Conservation (phyloP, 371 early-diverging fungal species). For the Gilbertella persicaria region DNA sequence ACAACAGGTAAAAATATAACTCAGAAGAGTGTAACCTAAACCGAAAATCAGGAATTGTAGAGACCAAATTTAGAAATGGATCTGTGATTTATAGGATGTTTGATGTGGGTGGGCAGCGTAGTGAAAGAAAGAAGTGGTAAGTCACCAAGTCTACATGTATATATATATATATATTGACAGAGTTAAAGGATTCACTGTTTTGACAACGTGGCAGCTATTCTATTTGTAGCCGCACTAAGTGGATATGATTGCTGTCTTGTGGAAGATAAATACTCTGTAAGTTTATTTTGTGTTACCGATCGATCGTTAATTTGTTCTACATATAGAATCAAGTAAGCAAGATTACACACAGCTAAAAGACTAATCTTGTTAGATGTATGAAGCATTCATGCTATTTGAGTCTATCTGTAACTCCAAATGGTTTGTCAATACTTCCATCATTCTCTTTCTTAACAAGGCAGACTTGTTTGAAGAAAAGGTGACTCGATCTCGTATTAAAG, state of each 20-base stretch:
- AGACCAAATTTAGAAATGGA: slow-evolving; percentile 84
- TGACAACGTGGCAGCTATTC: slow-evolving; percentile 94
- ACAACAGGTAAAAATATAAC: no score
- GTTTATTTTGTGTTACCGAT: no score
- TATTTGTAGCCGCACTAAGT: slow-evolving; percentile 91
- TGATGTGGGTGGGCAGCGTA: slow-evolving; percentile 96
- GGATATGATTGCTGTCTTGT: slow-evolving; percentile 96
- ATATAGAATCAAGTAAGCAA: no score
- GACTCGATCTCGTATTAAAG: slow-evolving; percentile 70
- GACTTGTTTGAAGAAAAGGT: slow-evolving; percentile 94
- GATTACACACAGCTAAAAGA: no score
- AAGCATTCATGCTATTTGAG: slow-evolving; percentile 93
- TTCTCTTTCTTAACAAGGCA: slow-evolving; percentile 97
- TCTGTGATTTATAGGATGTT: slow-evolving; percentile 90
- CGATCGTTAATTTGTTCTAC: no score
- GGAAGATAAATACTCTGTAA: no score
- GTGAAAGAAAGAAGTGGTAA: slow-evolving; percentile 95
- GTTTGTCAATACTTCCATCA: slow-evolving; percentile 93
- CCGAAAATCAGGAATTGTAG: slow-evolving; percentile 90
- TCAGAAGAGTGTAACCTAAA: no score
- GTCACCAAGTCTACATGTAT: no score
- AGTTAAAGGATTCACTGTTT: slow-evolving; percentile 95
- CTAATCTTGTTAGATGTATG: no score
- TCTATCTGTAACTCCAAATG: slow-evolving; percentile 96
- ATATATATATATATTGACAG: no score